These are phyloP conservation scores for Ophiobolus disseminans DNA, from an alignment of 2,329 filamentous ascomycete species.

Conservation along the genomic window DNA sequence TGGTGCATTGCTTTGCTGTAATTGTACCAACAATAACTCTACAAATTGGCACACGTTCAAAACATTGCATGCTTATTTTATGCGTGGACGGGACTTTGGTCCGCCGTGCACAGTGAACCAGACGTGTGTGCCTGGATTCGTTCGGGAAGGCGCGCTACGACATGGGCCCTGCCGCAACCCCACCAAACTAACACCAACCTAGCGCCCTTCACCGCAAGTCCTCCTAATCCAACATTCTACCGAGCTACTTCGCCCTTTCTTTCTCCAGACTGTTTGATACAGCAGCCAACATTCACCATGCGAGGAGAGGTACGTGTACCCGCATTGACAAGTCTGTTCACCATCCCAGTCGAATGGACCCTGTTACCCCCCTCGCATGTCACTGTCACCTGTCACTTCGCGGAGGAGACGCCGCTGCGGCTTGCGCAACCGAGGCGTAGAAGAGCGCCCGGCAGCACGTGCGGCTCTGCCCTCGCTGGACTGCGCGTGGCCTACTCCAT, in stretches of 20 bases:
- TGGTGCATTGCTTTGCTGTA: too few species aligned
- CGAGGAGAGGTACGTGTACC: constrained; percentile 49
- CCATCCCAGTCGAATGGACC: constrained; percentile 3
- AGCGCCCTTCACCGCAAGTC: constrained; percentile 23
- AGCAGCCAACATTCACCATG: constrained; percentile 44
- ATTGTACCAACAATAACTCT: too few species aligned
- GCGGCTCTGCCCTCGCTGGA: not conserved
- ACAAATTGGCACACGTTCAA: too few species aligned
- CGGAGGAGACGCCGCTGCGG: constrained; percentile 7
- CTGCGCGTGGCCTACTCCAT: not conserved
- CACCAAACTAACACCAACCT: constrained; percentile 28
- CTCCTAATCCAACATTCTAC: constrained; percentile 22
- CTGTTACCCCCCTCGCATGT: constrained; percentile 8
- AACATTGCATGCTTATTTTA: too few species aligned
- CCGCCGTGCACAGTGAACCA: not conserved
- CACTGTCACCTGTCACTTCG: constrained; percentile 19
- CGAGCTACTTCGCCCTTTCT: constrained; percentile 19
- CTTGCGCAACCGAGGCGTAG: not conserved
- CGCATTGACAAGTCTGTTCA: constrained; percentile 4
- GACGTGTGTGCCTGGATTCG: not conserved
- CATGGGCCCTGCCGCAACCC: constrained; percentile 25
- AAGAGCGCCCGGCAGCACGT: not conserved
- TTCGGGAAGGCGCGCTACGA: constrained; percentile 16
- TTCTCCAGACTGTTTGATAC: constrained; percentile 46
- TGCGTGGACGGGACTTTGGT: too few species aligned